Evolutionary conservation across 1,284 basidiomycete species (phyloP).

Genomic region (Neolentinus lepideus): DNA sequence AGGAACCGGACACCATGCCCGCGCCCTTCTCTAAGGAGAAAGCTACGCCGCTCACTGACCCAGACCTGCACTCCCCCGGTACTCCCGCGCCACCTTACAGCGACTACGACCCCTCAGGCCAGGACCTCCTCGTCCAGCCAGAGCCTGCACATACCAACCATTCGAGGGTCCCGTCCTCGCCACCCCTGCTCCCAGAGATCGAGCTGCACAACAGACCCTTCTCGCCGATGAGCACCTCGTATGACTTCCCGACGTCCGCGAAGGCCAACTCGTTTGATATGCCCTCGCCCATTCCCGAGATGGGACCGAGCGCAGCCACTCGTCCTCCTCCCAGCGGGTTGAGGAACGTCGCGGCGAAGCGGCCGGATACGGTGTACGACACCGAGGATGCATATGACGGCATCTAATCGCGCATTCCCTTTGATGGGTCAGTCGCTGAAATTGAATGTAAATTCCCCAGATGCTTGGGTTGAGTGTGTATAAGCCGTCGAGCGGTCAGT

Average conservation of each 20-base stretch:
- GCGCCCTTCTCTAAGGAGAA: constrained; percentile 5
- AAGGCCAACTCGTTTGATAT: constrained; percentile 11
- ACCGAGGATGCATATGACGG: constrained; percentile 62
- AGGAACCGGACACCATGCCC: constrained; percentile 16
- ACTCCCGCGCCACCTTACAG: constrained; percentile 8
- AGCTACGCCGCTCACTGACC: constrained; percentile 17
- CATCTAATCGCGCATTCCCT: constrained; percentile 28
- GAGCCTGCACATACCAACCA: constrained; percentile 27
- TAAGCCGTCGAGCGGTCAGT: not conserved
- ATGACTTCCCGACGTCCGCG: constrained; percentile 23
- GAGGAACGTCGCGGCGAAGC: constrained; percentile 20
- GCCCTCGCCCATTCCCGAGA: constrained; percentile 20
- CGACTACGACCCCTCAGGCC: not conserved
- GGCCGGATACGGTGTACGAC: constrained; percentile 39
- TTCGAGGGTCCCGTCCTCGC: constrained; percentile 38
- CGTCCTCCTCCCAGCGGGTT: constrained; percentile 14
- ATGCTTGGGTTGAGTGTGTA: not conserved
- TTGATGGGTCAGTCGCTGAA: not conserved
- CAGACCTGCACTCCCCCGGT: constrained; percentile 5
- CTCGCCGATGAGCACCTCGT: constrained; percentile 25
- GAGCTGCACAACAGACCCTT: constrained; percentile 22
- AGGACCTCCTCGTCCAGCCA: constrained; percentile 20
- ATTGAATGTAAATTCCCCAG: not conserved
- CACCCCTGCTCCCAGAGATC: constrained; percentile 51
- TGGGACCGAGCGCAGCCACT: constrained; percentile 17